Evolutionary conservation across 257 asterid species (phyloP), one percentile per base, ranked within the genome.

Genomic region (Gentiana macrophylla): DNA sequence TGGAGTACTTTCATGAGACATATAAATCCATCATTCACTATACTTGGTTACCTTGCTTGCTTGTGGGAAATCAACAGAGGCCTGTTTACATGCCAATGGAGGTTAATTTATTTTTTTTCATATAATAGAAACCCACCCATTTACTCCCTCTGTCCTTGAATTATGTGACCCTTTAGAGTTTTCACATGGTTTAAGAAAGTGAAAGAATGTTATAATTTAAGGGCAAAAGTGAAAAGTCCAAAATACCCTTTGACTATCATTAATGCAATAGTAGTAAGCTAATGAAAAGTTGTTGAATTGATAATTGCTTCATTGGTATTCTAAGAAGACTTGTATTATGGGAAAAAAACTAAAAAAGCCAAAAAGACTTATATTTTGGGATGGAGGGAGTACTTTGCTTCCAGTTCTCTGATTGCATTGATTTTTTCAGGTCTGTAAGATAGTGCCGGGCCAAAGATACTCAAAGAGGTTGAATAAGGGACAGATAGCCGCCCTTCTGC

Each of bases 41-140:
- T 52, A 79, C 86, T 0, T 91, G 82, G 41, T 75, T 85, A 82
- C 98, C 98, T 56, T 90, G 96, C 58, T 75, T 90, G 54, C 98
- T 84, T 84, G 98, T 90, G 53, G 98, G 98, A 60, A 90, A 84
- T 73, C 77, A 80, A 55, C 91, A 79, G 53, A 75, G 96, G 64
- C 95, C 96, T 49, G 84, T 86, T 72, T 90, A 82, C 64, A 61
- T 90, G 63, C 98, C 98, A 0, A 85, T 92, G 97, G 98, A 92
- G 95, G 98, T 91, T 52, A 49, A 33, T 5, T 35, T 63, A 32
- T 3, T 13, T 34, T 62, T 50, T 33, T 48, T 2, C 13, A 50
- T 49, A n/a, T 45, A 57, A n/a, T 11, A 41, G 44, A 5, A 41
- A 0, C 44, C 61, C 32, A 5, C 34, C 45, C 35, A 8, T 12